Evolutionary conservation across 768 basidiomycete species (phyloP).

Genomic region (Macrocybe gigantea): DNA sequence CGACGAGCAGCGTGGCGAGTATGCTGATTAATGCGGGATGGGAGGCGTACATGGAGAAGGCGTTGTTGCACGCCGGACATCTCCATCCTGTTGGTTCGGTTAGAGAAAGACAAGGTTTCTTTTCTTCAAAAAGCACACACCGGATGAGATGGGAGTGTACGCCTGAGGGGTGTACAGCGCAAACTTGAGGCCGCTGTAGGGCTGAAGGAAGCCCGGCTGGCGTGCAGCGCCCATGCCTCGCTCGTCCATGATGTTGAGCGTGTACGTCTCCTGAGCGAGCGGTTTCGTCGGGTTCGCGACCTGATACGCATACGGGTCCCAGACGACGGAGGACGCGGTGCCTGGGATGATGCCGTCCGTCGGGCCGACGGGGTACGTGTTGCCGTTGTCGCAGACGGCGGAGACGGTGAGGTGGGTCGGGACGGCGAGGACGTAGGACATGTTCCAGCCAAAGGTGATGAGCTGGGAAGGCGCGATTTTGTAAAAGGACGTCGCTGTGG

Average conservation of each 20-base stretch:
- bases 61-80: constrained; percentile 44
- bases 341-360: constrained; percentile 68
- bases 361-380: constrained; percentile 85
- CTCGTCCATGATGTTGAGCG: constrained; percentile 77
- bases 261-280: constrained; percentile 72
- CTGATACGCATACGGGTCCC: constrained; percentile 80
- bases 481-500: constrained; percentile 79
- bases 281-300: constrained; percentile 53
- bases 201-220: constrained; percentile 57
- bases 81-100: constrained; percentile 40
- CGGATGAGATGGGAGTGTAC: constrained; percentile 61
- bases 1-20: constrained; percentile 50
- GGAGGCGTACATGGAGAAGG: constrained; percentile 25
- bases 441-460: constrained; percentile 91
- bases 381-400: constrained; percentile 80
- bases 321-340: constrained; percentile 63
- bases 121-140: constrained; percentile 19
- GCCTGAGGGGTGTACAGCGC: constrained; percentile 76
- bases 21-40: constrained; percentile 55
- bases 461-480: constrained; percentile 72
- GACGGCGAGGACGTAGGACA: constrained; percentile 64
- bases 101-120: neutral
- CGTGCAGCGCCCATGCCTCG: constrained; percentile 60
- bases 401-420: constrained; percentile 76
- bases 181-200: constrained; percentile 69